A percentile compares a stretch with the other conserved stretches of the same genome.
Conservation (phyloP, 1,284 basidiomycete genomes). For the Apiotrichum porosum region DNA sequence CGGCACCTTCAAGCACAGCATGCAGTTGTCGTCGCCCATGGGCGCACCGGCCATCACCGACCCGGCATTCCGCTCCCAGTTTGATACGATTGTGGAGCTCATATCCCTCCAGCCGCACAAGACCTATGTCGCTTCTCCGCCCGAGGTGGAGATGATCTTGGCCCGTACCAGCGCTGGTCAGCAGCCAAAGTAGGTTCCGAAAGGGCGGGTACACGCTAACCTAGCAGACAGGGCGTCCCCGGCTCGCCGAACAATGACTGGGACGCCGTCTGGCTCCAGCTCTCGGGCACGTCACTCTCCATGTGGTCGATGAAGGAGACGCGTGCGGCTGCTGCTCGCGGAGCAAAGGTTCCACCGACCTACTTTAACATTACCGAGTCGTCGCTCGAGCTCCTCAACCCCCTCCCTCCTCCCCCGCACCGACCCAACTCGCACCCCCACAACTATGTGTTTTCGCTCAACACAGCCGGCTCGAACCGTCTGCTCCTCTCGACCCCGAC, state of each 20-base stretch:
- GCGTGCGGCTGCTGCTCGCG: constrained; percentile 43
- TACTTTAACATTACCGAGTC: constrained; percentile 47
- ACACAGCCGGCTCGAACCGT: constrained; percentile 89
- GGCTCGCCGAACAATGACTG: constrained; percentile 79
- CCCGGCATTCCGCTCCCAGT: constrained; percentile 23
- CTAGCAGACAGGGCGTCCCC: constrained; percentile 69
- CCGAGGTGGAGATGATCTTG: constrained; percentile 49
- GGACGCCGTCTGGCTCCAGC: constrained; percentile 87
- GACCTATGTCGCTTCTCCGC: constrained; percentile 49
- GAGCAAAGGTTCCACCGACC: constrained; percentile 45
- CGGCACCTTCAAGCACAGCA: constrained; percentile 7
- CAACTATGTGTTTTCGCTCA: constrained; percentile 80
- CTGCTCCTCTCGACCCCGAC: constrained; percentile 80
- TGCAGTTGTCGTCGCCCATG: constrained; percentile 3
- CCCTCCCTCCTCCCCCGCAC: constrained; percentile 52
- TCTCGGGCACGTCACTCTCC: constrained; percentile 83
- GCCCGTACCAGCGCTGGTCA: constrained; percentile 47
- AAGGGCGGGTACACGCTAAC: constrained; percentile 31
- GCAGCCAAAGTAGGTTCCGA: constrained; percentile 43
- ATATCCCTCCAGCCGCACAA: constrained; percentile 46
- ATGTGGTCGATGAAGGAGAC: constrained; percentile 51
- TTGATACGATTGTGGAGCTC: constrained; percentile 44
- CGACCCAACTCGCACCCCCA: constrained; percentile 51
- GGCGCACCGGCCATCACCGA: not conserved
- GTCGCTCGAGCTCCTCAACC: constrained; percentile 54